Percentiles rank a stretch among this genome's conserved stretches.
Conservation (phyloP, 176 grass and related monocot species). For the Oryza rufipogon region DNA sequence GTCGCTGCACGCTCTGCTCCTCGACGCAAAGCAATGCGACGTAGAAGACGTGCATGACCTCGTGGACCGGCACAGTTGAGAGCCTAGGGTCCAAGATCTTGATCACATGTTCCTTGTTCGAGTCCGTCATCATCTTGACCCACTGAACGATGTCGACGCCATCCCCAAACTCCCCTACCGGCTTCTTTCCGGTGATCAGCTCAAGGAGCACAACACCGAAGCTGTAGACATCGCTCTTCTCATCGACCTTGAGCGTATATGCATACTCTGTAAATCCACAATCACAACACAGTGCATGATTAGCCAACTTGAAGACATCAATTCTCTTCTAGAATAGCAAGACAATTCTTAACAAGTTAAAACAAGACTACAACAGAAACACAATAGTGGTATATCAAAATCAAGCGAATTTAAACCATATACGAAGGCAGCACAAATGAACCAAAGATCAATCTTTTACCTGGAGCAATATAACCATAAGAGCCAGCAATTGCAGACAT, state of each 20-base stretch:
- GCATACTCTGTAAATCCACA: conserved; percentile 75
- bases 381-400: neutral
- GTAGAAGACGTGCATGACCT: conserved; percentile 90
- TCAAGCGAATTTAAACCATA: neutral
- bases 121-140: conserved; percentile 68
- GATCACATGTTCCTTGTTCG: conserved; percentile 71
- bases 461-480: conserved; percentile 97
- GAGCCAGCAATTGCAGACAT: conserved; percentile 98
- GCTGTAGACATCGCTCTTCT: conserved; percentile 97
- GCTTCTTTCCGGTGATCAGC: conserved; percentile 81
- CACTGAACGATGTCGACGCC: conserved; percentile 96
- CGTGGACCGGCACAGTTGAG: conserved; percentile 66
- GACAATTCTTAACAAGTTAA: neutral
- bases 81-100: conserved; percentile 84
- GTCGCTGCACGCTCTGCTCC: conserved; percentile 92
- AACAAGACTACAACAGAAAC: neutral
- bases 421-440: neutral
- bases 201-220: conserved; percentile 93
- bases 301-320: neutral
- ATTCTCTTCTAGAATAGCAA: neutral
- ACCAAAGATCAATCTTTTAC: conserved; percentile 43
- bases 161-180: conserved; percentile 90
- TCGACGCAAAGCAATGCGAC: conserved; percentile 86
- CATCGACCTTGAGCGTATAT: conserved; percentile 94
- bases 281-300: neutral